These are phyloP conservation scores for Mangifera indica DNA, from an alignment of 345 rosid species.

Conservation along the genomic window DNA sequence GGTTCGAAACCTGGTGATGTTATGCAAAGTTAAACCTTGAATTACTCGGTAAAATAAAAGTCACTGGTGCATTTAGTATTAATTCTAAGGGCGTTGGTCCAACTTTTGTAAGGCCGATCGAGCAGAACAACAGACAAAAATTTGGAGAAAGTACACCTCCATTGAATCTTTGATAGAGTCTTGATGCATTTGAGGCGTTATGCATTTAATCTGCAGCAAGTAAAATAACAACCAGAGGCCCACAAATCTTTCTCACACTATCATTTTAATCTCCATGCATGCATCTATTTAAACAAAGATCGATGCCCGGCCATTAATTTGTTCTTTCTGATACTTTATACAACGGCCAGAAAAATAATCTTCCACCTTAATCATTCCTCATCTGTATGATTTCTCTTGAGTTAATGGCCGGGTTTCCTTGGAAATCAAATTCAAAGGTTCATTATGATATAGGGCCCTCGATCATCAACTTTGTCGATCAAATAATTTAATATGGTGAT, in stretches of 20 bases:
- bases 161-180: neutral
- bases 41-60: no score
- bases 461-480: constrained; percentile 9
- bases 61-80: neutral
- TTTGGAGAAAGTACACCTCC: neutral
- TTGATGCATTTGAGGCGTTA: neutral
- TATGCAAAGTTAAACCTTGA: no score
- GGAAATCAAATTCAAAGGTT: constrained; percentile 9
- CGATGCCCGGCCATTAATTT: no score
- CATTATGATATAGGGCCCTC: constrained; percentile 15
- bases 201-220: neutral
- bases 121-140: neutral
- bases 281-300: no score
- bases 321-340: no score
- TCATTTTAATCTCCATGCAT: neutral
- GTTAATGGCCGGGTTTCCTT: neutral
- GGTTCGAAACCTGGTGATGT: no score
- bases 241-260: neutral
- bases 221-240: neutral
- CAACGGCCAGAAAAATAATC: neutral
- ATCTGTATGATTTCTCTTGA: neutral
- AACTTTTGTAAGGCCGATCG: no score
- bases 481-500: neutral
- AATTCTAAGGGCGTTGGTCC: neutral
- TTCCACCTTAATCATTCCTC: neutral